Evolutionary conservation across 768 basidiomycete species (phyloP), one percentile per base, ranked within the genome.

Genomic region (Holtermanniella nyarrowii): DNA sequence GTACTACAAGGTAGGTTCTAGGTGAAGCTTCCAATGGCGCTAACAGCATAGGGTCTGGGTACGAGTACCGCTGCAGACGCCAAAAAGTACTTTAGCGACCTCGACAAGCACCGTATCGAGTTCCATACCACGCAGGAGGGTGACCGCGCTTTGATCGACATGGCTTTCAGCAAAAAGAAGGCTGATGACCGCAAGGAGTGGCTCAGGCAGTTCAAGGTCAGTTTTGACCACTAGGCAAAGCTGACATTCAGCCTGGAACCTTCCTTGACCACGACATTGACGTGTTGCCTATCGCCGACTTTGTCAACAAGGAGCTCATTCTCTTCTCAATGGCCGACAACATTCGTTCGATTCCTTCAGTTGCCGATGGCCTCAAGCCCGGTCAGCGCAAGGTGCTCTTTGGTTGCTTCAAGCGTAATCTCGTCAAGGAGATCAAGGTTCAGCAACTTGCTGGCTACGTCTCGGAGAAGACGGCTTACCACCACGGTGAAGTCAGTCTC

Each of bases 271-370:
- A 99, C 71, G 80, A 82, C 52, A 78, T 86, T 26, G 81, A 84
- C 42, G 83, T 88, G 62, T 86, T 99, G 55, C 80, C 86, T 0
- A 86, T 83, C 68, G 79, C 84, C 0, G 91, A 99, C 63, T 99
- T 99, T 69, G 93, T 99, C 75, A 96, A 99, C 77, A 88, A 82
- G 72, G 95, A 99, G 67, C 74, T 99, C 43, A 96, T 99, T 54
- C 77, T 96, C 23, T 99, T 96, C 78, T 99, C 95, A 1, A 96
- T 97, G 88, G 95, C 95, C 3, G 95, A 99, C 67, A 97, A 97
- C 64, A 80, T 95, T 57, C 90, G 95, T 50, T 99, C 95, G 3
- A 97, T 99, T 59, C 95, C 95, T 2, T 95, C 85, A 0, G 79
- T 88, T 14, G 82, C 82, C 12, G 95, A 97, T 68, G 95, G 95